A percentile compares a stretch with the other conserved stretches of the same genome.
phyloP scores from a whole-genome alignment of 2,329 filamentous ascomycete species.

The Trichoderma koningiopsis region DNA sequence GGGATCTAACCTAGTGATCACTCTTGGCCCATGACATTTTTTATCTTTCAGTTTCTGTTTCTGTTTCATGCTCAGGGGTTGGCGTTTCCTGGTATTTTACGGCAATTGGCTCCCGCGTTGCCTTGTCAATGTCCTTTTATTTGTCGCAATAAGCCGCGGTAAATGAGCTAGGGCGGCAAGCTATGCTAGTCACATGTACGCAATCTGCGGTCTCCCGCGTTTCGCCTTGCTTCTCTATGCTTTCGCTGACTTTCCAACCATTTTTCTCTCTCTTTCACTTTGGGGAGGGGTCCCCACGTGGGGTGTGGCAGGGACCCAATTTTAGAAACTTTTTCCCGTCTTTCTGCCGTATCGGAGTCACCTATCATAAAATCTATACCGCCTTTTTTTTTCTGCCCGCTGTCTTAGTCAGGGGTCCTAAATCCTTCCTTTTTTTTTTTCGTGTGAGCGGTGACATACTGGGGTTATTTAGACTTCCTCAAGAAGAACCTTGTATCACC shows the following conservation, averaged over 20 bases:
- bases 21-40: not conserved
- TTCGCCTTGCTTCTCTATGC: not conserved
- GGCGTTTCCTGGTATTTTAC: slow-evolving; percentile 3
- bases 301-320: not conserved
- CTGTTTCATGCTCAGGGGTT: slow-evolving; percentile 11
- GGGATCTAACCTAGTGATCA: not conserved
- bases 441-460: slow-evolving; percentile 15
- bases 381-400: not conserved
- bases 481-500: not conserved
- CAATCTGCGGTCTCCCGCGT: not conserved
- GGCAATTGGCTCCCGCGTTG: not conserved
- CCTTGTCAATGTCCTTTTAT: not conserved
- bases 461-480: not conserved
- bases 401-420: slow-evolving; percentile 4
- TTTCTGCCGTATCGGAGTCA: not conserved
- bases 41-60: not conserved
- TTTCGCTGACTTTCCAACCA: not conserved
- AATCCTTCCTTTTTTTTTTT: not conserved
- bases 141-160: not conserved
- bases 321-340: not conserved
- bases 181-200: not conserved
- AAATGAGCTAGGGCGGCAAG: not conserved
- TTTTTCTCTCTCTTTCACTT: not conserved
- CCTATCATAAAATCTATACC: not conserved
- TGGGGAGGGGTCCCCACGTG: slow-evolving; percentile 14